phyloP scores from a whole-genome alignment of 768 basidiomycete species.

The Terana coerulea region DNA sequence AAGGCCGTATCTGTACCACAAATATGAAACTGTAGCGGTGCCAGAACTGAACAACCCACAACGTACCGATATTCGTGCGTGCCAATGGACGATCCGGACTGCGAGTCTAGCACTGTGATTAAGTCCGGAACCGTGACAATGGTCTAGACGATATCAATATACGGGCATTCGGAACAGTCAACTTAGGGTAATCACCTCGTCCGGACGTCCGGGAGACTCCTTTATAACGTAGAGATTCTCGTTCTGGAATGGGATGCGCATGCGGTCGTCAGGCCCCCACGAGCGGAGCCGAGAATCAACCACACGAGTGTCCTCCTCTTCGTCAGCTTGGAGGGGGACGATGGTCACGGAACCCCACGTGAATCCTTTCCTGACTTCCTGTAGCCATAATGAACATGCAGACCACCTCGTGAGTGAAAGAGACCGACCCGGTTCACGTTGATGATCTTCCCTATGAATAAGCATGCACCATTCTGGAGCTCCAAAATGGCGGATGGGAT shows the following conservation, averaged over 20 bases:
- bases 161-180: slow-evolving; percentile 11
- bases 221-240: slow-evolving; percentile 52
- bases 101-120: slow-evolving; percentile 59
- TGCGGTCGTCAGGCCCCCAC: slow-evolving; percentile 25
- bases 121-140: slow-evolving; percentile 62
- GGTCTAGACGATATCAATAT: slow-evolving; percentile 29
- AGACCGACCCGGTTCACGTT: slow-evolving; percentile 30
- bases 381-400: neutral
- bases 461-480: slow-evolving; percentile 33
- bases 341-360: slow-evolving; percentile 32
- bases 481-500: slow-evolving; percentile 29
- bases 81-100: slow-evolving; percentile 57
- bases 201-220: slow-evolving; percentile 24
- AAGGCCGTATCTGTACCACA: slow-evolving; percentile 40
- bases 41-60: neutral
- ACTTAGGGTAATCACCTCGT: slow-evolving; percentile 22
- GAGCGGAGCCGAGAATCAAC: slow-evolving; percentile 12
- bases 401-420: neutral
- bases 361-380: slow-evolving; percentile 30
- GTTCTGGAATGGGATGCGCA: slow-evolving; percentile 60
- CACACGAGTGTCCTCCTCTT: slow-evolving; percentile 22
- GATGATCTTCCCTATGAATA: slow-evolving; percentile 61
- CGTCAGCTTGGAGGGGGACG: slow-evolving; percentile 25
- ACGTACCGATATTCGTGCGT: slow-evolving; percentile 50
- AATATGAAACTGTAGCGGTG: neutral